Conservation (phyloP, 345 rosid species). For the Cardiospermum halicacabum region DNA sequence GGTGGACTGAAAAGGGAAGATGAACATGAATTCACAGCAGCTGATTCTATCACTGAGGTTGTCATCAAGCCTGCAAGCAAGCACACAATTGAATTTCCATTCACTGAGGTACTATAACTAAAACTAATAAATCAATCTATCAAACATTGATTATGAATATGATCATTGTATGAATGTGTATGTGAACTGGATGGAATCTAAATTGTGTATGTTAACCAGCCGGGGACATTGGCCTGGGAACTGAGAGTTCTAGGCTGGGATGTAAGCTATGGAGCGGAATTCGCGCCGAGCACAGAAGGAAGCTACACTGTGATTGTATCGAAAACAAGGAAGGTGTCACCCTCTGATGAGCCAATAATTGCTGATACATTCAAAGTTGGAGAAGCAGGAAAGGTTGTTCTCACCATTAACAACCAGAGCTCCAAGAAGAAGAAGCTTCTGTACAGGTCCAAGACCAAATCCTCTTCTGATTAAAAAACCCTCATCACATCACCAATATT, state of each 20-base stretch:
- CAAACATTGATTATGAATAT: neutral
- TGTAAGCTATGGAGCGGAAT: constrained; percentile 75
- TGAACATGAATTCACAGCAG: constrained; percentile 46
- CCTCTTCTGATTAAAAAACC: constrained; percentile 32
- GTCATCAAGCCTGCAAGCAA: constrained; percentile 59
- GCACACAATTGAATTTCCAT: constrained; percentile 57
- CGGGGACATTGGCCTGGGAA: constrained; percentile 57
- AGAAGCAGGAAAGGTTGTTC: constrained; percentile 69
- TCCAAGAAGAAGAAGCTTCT: constrained; percentile 88
- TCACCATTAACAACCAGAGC: constrained; percentile 65
- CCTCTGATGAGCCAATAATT: constrained; percentile 59
- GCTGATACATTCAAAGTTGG: constrained; percentile 52
- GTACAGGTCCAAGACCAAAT: constrained; percentile 75
- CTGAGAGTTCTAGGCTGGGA: constrained; percentile 78
- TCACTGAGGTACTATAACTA: constrained; percentile 59
- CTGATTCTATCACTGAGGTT: constrained; percentile 49
- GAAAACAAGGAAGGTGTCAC: constrained; percentile 49
- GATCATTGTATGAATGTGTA: too few species aligned
- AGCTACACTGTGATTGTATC: constrained; percentile 75
- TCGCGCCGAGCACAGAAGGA: constrained; percentile 54
- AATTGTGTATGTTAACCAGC: constrained; percentile 39
- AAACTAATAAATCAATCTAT: too few species aligned
- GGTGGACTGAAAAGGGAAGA: constrained; percentile 64
- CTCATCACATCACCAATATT: neutral
- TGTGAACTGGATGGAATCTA: too few species aligned